Base-by-base conservation (phyloP, 2,329 filamentous ascomycete species). In the Monilinia fructicola region DNA sequence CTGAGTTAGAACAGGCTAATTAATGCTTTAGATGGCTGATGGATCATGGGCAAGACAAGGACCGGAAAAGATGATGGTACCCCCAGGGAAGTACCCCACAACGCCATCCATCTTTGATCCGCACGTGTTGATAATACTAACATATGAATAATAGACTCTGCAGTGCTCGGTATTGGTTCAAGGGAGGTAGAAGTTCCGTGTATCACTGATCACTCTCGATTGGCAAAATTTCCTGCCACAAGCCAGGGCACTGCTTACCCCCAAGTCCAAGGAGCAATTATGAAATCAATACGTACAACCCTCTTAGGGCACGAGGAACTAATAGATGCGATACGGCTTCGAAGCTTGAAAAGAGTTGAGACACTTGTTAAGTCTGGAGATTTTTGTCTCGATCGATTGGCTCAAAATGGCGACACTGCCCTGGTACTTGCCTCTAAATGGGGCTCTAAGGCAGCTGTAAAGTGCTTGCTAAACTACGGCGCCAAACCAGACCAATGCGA, bases 41-140 rank as follows among this genome's bases (percentile, higher is more conserved):
- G 62, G 66, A 4, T 54, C 60, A 44, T 67, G 66, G 66, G 54
- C 52, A 23, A 63, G 66, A 26, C 46, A 65, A 65, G 66, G 66
- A 18, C 14, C 44, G 5, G 60, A 54, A 58, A 59, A 64, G 35
- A 65, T 67, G 61, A 67, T 65, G 64, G 64, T 65, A 50, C 64
- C 64, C 54, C 64, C 46, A 4, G 64, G 64, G 53, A 21, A 54
- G 54, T 52, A 52, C 14, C 38, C 38, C 21, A 38, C 28, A 23
- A 50, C 16, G 12, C 10, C 21, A 26, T 35, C 7, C 7, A 5
- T 23, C 4, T 5, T 12, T 21, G 2, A 26, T 38, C 12, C 7
- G n/a, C 46, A 48, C 11, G 14, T 9, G 46, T 38, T 23, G 28
- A 23, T 3, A 23, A 31, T n/a, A n/a, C 40, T 60, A 53, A 52